These are phyloP conservation scores for Myxozyma neotropica DNA, from an alignment of 805 yeast genomes.

Conservation along the genomic window DNA sequence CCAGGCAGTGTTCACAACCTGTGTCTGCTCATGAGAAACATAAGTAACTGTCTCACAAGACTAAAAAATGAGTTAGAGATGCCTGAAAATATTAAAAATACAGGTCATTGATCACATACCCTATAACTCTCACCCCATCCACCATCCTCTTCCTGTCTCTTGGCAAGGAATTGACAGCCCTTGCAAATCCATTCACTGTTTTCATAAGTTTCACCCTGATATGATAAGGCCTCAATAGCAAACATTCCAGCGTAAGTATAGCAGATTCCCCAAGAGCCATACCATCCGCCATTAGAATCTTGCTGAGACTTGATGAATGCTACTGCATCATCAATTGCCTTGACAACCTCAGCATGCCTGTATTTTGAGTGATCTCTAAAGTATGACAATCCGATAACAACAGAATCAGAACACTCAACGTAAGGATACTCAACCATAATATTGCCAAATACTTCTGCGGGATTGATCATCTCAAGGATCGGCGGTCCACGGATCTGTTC, in stretches of 20 bases:
- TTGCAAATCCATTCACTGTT: conserved; percentile 63
- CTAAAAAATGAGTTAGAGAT: conserved; percentile 4
- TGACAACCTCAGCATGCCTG: conserved; percentile 61
- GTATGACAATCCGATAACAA: conserved; percentile 82
- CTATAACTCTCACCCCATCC: conserved; percentile 98
- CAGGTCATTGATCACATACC: conserved; percentile 50
- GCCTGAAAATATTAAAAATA: background rate
- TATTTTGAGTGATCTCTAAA: conserved; percentile 70
- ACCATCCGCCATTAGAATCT: conserved; percentile 88
- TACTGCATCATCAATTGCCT: conserved; percentile 75
- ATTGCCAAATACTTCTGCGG: conserved; percentile 97
- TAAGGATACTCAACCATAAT: conserved; percentile 99
- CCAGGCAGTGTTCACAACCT: conserved; percentile 93
- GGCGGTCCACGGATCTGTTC: conserved; percentile 84
- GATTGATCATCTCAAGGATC: conserved; percentile 74
- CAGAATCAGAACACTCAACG: conserved; percentile 96
- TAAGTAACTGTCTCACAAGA: conserved; percentile 32
- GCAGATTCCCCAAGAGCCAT: conserved; percentile 98
- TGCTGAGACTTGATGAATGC: conserved; percentile 71
- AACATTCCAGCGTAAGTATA: conserved; percentile 96
- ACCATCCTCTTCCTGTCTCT: conserved; percentile 81
- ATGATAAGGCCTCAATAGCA: conserved; percentile 86
- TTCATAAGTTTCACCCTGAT: conserved; percentile 64
- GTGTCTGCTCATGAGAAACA: conserved; percentile 43
- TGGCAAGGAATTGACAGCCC: conserved; percentile 84